Percentiles rank a stretch among this genome's conserved stretches.
Evolutionary conservation across 2,329 filamentous ascomycete genomes (phyloP).

Genomic region (Colletotrichum chrysophilum): DNA sequence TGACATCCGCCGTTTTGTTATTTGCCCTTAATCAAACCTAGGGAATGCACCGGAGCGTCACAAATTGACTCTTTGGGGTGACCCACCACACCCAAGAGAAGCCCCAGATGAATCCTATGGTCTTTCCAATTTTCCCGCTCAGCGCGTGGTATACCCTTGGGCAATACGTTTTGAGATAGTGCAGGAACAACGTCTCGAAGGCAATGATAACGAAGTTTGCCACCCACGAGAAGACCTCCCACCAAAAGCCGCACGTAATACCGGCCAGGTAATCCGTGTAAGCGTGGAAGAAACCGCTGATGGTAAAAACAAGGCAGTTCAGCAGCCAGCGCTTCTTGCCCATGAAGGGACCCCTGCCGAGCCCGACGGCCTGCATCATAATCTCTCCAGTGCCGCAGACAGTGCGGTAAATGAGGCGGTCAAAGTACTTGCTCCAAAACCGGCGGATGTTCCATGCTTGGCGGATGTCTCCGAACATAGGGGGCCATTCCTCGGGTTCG

Average conservation of each 20-base stretch:
- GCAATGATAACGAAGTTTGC: background rate
- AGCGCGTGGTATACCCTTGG: background rate
- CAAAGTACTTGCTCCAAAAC: slow-evolving; percentile 24
- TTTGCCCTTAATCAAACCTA: background rate
- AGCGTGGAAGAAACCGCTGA: slow-evolving; percentile 15
- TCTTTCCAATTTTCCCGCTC: background rate
- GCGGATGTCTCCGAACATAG: slow-evolving; percentile 21
- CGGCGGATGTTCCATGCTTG: slow-evolving; percentile 23
- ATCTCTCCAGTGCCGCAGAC: slow-evolving; percentile 5
- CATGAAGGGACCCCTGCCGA: background rate
- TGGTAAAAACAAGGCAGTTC: slow-evolving; percentile 15
- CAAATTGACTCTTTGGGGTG: background rate
- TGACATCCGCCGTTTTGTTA: background rate
- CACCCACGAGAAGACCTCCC: slow-evolving; percentile 14
- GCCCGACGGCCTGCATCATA: background rate
- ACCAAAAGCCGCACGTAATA: background rate
- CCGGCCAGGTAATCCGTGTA: background rate
- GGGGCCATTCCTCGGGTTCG: slow-evolving; percentile 25
- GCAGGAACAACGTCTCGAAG: slow-evolving; percentile 1
- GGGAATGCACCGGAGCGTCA: background rate
- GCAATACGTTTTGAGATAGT: background rate
- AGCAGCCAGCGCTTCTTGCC: slow-evolving; percentile 15
- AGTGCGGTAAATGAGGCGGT: slow-evolving; percentile 22
- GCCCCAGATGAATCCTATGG: slow-evolving; percentile 6
- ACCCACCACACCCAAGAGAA: slow-evolving; percentile 7